These are phyloP conservation scores for Ogataea wickerhamii DNA, from an alignment of 805 yeast genomes.

Conservation along the genomic window DNA sequence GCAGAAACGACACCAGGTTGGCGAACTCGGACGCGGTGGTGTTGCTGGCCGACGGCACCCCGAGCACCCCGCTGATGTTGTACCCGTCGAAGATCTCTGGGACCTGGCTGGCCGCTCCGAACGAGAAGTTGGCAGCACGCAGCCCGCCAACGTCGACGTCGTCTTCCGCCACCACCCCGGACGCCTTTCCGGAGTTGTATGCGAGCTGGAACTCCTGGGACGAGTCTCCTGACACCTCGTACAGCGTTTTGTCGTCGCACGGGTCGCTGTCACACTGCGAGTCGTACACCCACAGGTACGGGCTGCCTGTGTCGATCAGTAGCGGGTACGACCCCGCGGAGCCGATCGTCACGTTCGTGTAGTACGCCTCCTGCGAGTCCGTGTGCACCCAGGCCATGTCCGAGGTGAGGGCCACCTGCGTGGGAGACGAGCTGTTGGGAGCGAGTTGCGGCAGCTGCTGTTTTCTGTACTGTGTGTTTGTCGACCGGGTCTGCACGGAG, in stretches of 20 bases:
- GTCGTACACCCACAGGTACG: conserved; percentile 61
- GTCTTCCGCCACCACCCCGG: conserved; percentile 45
- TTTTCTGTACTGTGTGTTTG: conserved; percentile 11
- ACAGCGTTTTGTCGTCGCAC: conserved; percentile 36
- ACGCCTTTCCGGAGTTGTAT: conserved; percentile 52
- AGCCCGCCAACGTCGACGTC: conserved; percentile 37
- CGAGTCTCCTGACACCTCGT: conserved; percentile 25
- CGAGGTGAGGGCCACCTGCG: conserved; percentile 8
- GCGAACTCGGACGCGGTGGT: conserved; percentile 31
- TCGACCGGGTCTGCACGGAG: too few relatives aligned
- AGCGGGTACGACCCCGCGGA: conserved; percentile 42
- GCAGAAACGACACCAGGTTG: conserved; percentile 41
- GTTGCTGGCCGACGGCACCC: conserved; percentile 46
- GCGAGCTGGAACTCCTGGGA: conserved; percentile 41
- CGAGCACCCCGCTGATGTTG: conserved; percentile 57
- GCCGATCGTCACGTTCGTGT: conserved; percentile 38
- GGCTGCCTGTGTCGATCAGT: conserved; percentile 63
- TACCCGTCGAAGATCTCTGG: conserved; percentile 52
- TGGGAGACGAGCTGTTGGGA: too few relatives aligned
- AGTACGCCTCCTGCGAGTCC: conserved; percentile 33
- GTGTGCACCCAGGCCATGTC: conserved; percentile 29
- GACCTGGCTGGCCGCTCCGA: conserved; percentile 52
- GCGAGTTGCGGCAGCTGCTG: too few relatives aligned
- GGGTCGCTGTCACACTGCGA: conserved; percentile 43
- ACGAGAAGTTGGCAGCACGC: conserved; percentile 37